Evolutionary conservation across 495 filamentous ascomycete genomes (phyloP).

Genomic region (Penicillium roqueforti): DNA sequence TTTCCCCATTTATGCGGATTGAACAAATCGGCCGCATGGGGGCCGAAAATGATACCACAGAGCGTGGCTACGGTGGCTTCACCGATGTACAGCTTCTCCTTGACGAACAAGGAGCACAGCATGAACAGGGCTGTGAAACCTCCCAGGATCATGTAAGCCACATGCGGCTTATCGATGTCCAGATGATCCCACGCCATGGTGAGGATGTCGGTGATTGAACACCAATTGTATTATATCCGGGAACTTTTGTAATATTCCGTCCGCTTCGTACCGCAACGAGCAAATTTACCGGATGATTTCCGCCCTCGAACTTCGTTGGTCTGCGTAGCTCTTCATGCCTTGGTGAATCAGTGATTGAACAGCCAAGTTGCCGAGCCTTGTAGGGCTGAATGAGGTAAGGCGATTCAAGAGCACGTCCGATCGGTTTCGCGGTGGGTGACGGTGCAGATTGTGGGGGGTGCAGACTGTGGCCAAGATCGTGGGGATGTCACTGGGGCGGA

Average conservation of each 20-base stretch:
- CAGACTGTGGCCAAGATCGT: slow-evolving; percentile 5
- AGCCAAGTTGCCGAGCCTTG: slow-evolving; percentile 12
- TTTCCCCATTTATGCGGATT: slow-evolving; percentile 85
- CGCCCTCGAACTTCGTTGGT: slow-evolving; percentile 21
- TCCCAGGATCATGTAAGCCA: slow-evolving; percentile 97
- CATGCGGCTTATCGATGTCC: slow-evolving; percentile 86
- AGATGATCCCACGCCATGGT: slow-evolving; percentile 92
- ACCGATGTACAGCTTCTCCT: slow-evolving; percentile 97
- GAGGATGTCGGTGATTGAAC: slow-evolving; percentile 6
- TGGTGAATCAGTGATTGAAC: slow-evolving; percentile 11
- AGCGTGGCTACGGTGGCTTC: slow-evolving; percentile 96
- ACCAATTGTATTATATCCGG: background rate
- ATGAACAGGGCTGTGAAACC: slow-evolving; percentile 98
- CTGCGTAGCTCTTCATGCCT: slow-evolving; percentile 31
- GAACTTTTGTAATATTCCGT: slow-evolving; percentile 4
- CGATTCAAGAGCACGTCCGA: slow-evolving; percentile 1
- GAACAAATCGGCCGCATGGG: slow-evolving; percentile 89
- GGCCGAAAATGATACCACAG: slow-evolving; percentile 96
- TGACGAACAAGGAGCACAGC: slow-evolving; percentile 95
- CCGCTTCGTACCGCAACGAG: slow-evolving; percentile 8
- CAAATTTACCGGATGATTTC: slow-evolving; percentile 24
- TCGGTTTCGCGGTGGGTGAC: background rate
- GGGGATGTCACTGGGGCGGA: slow-evolving; percentile 6
- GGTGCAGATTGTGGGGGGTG: slow-evolving; percentile 1
- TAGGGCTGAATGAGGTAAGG: slow-evolving; percentile 18